Evolutionary conservation across 495 filamentous ascomycete genomes (phyloP).

Genomic region (Jackrogersella multiformis): DNA sequence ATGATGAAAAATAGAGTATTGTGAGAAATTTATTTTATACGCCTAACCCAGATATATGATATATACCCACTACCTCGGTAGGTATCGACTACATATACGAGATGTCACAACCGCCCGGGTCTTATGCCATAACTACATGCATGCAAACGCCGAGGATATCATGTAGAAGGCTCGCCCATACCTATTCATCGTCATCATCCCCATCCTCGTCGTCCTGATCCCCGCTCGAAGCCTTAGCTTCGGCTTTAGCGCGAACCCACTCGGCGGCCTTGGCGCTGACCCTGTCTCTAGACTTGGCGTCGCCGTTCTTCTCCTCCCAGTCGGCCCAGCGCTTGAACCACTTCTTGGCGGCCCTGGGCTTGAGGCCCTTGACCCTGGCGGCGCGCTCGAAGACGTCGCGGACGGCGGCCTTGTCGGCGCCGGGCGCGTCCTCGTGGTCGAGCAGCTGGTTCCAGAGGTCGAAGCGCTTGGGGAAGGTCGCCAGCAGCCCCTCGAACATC

Average conservation of each 20-base stretch:
- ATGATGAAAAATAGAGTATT: too few relatives aligned
- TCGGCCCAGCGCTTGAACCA: conserved; percentile 86
- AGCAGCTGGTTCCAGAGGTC: conserved; percentile 93
- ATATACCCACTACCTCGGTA: too few relatives aligned
- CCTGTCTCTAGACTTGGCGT: conserved; percentile 73
- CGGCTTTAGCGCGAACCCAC: conserved; percentile 57
- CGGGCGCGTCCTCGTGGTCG: conserved; percentile 71
- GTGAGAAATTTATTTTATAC: conserved; percentile 4
- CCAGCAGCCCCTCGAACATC: conserved; percentile 87
- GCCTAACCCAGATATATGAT: neutral
- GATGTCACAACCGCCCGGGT: too few relatives aligned
- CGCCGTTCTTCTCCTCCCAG: conserved; percentile 79
- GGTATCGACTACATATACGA: too few relatives aligned
- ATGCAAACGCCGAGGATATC: too few relatives aligned
- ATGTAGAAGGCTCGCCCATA: too few relatives aligned
- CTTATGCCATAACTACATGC: too few relatives aligned
- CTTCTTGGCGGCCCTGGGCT: conserved; percentile 76
- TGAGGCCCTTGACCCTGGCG: conserved; percentile 70
- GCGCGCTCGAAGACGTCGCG: conserved; percentile 85
- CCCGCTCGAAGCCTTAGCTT: conserved; percentile 44
- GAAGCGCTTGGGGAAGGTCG: conserved; percentile 84
- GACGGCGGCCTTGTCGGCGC: conserved; percentile 65
- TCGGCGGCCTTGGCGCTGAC: conserved; percentile 79
- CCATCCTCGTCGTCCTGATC: conserved; percentile 42
- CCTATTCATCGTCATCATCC: conserved; percentile 29